Conservation (phyloP, 148 eudicot genomes). For the Silene conica region DNA sequence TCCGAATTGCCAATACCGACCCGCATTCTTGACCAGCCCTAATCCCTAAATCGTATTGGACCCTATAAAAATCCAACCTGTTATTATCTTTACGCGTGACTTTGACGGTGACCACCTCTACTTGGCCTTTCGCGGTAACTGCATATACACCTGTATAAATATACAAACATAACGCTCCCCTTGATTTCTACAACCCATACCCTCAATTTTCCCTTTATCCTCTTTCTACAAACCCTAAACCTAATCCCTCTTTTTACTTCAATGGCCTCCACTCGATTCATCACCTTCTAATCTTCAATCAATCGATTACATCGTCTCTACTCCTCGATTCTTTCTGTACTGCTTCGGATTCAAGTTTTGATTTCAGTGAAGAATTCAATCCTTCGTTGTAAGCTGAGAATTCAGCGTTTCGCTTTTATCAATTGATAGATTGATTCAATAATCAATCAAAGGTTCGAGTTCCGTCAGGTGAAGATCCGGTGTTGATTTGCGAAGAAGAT, state of each 20-base stretch:
- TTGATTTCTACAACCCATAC: background rate
- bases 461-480: conserved; percentile 10
- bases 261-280: background rate
- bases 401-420: no score
- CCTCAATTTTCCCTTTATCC: background rate
- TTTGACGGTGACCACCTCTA: no score
- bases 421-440: background rate
- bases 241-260: conserved; percentile 15
- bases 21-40: no score
- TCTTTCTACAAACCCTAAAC: conserved; percentile 15
- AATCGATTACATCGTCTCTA: no score
- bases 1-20: no score
- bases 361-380: background rate
- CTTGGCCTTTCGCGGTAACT: no score
- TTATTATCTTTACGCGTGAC: no score
- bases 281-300: background rate
- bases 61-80: no score
- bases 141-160: background rate
- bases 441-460: conserved; percentile 2
- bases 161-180: background rate
- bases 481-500: background rate
- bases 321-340: background rate
- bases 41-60: no score
- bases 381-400: background rate
- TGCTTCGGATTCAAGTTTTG: background rate